Conservation (phyloP, 2,329 filamentous ascomycete genomes). For the Colletotrichum ledebouriae region DNA sequence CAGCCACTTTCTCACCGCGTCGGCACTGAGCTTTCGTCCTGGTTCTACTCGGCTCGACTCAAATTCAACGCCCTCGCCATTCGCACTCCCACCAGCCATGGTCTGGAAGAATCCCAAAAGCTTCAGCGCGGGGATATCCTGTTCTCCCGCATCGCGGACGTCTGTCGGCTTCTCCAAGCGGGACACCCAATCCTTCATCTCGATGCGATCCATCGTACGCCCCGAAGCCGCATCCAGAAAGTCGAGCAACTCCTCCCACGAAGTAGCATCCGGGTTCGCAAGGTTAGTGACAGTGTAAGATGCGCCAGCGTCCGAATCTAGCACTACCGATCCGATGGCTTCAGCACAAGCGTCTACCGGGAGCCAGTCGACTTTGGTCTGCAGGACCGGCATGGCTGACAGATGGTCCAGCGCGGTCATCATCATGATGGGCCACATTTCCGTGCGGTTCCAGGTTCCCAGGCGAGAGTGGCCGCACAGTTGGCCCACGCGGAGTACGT, state of each 20-base stretch:
- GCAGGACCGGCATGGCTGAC: conserved; percentile 11
- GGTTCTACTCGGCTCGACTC: not conserved
- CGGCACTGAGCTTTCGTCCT: not conserved
- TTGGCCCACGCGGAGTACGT: conserved; percentile 22
- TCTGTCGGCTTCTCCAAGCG: not conserved
- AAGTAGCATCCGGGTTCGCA: not conserved
- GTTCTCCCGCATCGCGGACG: not conserved
- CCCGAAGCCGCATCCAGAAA: conserved; percentile 3
- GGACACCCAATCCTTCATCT: conserved; percentile 20
- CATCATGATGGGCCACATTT: conserved; percentile 38
- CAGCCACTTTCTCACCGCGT: conserved; percentile 3
- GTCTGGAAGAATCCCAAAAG: conserved; percentile 30
- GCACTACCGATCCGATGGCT: not conserved
- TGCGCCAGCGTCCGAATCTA: not conserved
- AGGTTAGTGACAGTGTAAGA: conserved; percentile 7
- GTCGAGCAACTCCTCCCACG: conserved; percentile 2
- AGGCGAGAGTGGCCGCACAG: conserved; percentile 11
- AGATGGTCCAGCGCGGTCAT: conserved; percentile 12
- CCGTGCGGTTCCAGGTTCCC: conserved; percentile 26
- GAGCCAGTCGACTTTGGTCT: conserved; percentile 29
- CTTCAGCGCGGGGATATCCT: conserved; percentile 12
- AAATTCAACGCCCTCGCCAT: conserved; percentile 20
- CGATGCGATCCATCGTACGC: not conserved
- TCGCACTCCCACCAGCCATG: not conserved
- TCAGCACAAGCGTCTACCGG: conserved; percentile 30